phyloP scores from a whole-genome alignment of 225 moss, liverwort and hornwort genomes.

The Sphagnum contortum region DNA sequence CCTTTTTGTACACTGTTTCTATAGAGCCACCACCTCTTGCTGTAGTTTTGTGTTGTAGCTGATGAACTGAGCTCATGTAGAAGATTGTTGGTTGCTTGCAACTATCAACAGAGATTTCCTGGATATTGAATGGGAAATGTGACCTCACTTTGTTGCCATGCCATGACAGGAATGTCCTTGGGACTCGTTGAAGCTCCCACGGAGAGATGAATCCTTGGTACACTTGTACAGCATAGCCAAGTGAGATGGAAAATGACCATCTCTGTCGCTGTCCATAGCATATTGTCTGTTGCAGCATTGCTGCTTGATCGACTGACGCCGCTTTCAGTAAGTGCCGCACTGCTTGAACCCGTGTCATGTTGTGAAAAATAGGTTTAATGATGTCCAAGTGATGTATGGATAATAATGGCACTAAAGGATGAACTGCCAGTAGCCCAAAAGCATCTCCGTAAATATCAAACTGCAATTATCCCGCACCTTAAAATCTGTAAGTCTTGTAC shows the following conservation, averaged over 20 bases:
- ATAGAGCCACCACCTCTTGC: no score
- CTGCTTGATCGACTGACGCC: constrained; percentile 52
- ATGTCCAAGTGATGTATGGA: constrained; percentile 82
- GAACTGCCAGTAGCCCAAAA: constrained; percentile 62
- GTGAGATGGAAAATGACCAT: constrained; percentile 74
- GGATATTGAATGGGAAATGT: constrained; percentile 72
- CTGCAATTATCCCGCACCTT: constrained; percentile 18
- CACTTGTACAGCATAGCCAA: constrained; percentile 61
- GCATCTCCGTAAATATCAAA: constrained; percentile 74
- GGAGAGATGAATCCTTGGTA: constrained; percentile 67
- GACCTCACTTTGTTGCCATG: constrained; percentile 61
- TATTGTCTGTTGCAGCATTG: constrained; percentile 72
- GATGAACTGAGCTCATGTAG: constrained; percentile 18
- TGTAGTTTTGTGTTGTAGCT: not conserved
- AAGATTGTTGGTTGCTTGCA: constrained; percentile 59
- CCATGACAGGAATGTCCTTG: constrained; percentile 76
- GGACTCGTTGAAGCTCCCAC: constrained; percentile 61
- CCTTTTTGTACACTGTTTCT: constrained; percentile 16
- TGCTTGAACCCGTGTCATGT: constrained; percentile 30
- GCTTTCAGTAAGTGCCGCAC: constrained; percentile 49
- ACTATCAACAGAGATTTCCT: constrained; percentile 37
- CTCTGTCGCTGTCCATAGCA: constrained; percentile 43
- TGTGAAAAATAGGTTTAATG: constrained; percentile 64
- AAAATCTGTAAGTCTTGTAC: no score
- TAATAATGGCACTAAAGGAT: constrained; percentile 65